phyloP scores from a whole-genome alignment of 768 basidiomycete species.

The Sistotremastrum suecicum region DNA sequence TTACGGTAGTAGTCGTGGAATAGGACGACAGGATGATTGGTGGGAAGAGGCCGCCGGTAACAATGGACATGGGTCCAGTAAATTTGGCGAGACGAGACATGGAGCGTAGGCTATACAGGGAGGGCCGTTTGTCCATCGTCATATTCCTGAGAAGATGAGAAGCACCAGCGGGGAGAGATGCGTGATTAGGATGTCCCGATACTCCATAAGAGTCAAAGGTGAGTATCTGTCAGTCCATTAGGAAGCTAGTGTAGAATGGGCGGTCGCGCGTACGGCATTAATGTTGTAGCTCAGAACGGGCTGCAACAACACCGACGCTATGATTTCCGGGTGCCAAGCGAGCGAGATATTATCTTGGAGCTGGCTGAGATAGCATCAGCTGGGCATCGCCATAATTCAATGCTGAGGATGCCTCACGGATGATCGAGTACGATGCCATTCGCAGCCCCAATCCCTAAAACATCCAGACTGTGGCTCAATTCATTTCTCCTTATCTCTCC shows the following conservation, averaged over 20 bases:
- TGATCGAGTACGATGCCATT: constrained; percentile 53
- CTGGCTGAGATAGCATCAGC: constrained; percentile 25
- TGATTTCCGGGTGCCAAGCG: constrained; percentile 45
- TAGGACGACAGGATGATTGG: too few relatives aligned
- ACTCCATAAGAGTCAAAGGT: constrained; percentile 73
- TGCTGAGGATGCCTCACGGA: constrained; percentile 35
- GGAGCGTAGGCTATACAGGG: neutral
- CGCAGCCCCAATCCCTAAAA: constrained; percentile 45
- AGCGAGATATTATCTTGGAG: constrained; percentile 63
- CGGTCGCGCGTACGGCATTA: constrained; percentile 14
- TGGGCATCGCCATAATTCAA: constrained; percentile 3
- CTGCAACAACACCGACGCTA: constrained; percentile 42
- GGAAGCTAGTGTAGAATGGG: neutral
- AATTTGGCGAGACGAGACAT: constrained; percentile 46
- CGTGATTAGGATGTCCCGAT: constrained; percentile 82
- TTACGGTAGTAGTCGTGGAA: neutral
- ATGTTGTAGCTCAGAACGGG: constrained; percentile 49
- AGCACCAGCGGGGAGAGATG: constrained; percentile 47
- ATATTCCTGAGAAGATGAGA: constrained; percentile 22
- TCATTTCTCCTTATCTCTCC: constrained; percentile 48
- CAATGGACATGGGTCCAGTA: constrained; percentile 13
- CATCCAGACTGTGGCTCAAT: constrained; percentile 44
- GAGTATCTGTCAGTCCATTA: constrained; percentile 40
- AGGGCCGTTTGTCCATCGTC: too few relatives aligned
- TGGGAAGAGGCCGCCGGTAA: too few relatives aligned